Evolutionary conservation across 1,284 basidiomycete genomes (phyloP).

Genomic region (Taiwanofungus camphoratus): DNA sequence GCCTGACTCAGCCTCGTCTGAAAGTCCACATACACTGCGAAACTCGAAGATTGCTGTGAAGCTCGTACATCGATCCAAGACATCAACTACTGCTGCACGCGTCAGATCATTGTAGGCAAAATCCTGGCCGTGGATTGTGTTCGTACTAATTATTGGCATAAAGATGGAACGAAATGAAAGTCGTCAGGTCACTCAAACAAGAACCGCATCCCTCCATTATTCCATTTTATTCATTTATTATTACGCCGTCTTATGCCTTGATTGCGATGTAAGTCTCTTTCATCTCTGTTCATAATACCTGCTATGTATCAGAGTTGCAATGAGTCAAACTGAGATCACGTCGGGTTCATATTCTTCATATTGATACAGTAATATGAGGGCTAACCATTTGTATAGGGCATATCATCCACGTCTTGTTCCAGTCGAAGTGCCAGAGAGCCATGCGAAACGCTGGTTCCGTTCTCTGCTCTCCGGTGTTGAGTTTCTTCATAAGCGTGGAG

Average conservation of each 20-base stretch:
- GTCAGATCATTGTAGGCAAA: slow-evolving; percentile 73
- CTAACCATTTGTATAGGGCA: slow-evolving; percentile 43
- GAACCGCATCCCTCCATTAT: slow-evolving; percentile 88
- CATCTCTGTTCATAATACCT: not conserved
- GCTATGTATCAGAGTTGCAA: not conserved
- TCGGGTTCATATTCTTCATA: not conserved
- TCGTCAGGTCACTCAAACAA: slow-evolving; percentile 73
- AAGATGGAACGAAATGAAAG: slow-evolving; percentile 95
- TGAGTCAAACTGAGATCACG: not conserved
- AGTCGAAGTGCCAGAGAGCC: slow-evolving; percentile 73
- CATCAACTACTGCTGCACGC: slow-evolving; percentile 77
- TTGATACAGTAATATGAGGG: not conserved
- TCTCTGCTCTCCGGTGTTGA: slow-evolving; percentile 84
- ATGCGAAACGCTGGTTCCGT: slow-evolving; percentile 80
- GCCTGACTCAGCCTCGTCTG: slow-evolving; percentile 32
- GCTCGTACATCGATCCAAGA: slow-evolving; percentile 79
- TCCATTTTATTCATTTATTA: slow-evolving; percentile 87
- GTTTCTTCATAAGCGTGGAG: slow-evolving; percentile 80
- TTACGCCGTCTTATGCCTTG: slow-evolving; percentile 83
- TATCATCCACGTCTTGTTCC: slow-evolving; percentile 75
- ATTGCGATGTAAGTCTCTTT: slow-evolving; percentile 70
- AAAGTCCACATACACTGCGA: slow-evolving; percentile 17
- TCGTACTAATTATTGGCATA: slow-evolving; percentile 4
- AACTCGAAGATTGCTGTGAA: slow-evolving; percentile 74
- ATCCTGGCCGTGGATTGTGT: not conserved